phyloP scores from a whole-genome alignment of 441 rosid species.

The Bocquillonia castaneifolia region DNA sequence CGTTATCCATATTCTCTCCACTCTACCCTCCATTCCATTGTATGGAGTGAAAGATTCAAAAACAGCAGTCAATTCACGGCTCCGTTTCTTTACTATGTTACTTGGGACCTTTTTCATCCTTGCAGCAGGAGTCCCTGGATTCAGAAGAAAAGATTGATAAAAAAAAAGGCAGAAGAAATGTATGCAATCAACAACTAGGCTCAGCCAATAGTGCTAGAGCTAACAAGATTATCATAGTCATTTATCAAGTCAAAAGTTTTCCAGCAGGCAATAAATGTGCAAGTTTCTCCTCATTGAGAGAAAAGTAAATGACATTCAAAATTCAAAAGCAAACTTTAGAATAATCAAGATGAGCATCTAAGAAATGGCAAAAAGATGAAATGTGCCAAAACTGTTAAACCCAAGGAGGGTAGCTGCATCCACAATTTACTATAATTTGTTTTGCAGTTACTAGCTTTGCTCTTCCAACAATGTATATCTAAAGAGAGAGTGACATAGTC shows the following conservation, averaged over 20 bases:
- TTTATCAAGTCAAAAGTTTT: neutral
- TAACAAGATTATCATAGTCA: neutral
- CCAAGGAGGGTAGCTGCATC: neutral
- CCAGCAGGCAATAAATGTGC: neutral
- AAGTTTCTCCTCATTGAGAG: neutral
- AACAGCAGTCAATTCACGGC: conserved; percentile 78
- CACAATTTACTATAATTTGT: neutral
- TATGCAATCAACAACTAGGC: neutral
- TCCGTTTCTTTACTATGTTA: conserved; percentile 70
- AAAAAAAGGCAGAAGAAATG: neutral
- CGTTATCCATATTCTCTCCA: conserved; percentile 90
- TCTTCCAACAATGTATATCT: neutral
- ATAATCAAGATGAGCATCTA: neutral
- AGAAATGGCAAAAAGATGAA: neutral
- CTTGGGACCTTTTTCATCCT: conserved; percentile 96
- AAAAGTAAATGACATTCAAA: neutral
- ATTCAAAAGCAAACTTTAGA: neutral
- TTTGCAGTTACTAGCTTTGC: neutral
- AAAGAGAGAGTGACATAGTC: neutral
- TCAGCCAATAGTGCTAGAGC: neutral
- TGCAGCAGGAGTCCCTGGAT: conserved; percentile 89
- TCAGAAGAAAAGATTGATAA: conserved; percentile 5
- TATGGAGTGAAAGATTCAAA: conserved; percentile 89
- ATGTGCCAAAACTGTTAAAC: neutral
- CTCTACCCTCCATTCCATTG: conserved; percentile 72